phyloP scores from a whole-genome alignment of 257 asterid genomes.

The Solanum chaucha region DNA sequence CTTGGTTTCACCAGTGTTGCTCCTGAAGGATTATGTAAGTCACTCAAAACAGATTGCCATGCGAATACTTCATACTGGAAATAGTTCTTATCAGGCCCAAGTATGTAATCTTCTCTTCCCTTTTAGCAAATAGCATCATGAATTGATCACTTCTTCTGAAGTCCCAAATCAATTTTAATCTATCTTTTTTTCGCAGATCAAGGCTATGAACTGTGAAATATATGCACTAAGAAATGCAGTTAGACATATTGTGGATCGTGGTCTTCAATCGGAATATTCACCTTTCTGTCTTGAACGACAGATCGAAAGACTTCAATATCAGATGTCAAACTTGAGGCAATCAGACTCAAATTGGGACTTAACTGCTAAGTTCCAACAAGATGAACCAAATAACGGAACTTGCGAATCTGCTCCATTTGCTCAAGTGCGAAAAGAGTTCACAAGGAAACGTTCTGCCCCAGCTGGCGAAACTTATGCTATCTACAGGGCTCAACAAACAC shows the following conservation, averaged over 20 bases:
- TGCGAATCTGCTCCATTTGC: background rate
- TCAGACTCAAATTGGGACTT: background rate
- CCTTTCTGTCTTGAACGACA: background rate
- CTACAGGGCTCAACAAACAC: background rate
- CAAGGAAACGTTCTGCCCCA: conserved; percentile 1
- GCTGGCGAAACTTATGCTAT: background rate
- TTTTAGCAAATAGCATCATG: background rate
- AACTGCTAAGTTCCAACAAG: background rate
- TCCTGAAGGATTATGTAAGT: conserved; percentile 4
- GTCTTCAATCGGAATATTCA: conserved; percentile 12
- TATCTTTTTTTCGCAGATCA: background rate
- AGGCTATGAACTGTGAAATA: conserved; percentile 1
- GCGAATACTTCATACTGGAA: background rate
- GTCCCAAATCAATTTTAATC: background rate
- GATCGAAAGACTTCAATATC: background rate
- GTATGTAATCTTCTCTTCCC: background rate
- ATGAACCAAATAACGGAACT: background rate
- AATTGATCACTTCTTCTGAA: background rate
- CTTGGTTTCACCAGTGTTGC: conserved; percentile 7
- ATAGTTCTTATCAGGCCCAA: background rate
- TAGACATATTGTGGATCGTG: conserved; percentile 1
- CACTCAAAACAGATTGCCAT: background rate
- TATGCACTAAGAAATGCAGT: background rate
- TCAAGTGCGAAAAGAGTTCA: background rate
- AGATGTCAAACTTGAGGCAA: background rate